These are phyloP conservation scores for Hanseniaspora mollemarum DNA, from an alignment of 805 yeast genomes.

Conservation along the genomic window DNA sequence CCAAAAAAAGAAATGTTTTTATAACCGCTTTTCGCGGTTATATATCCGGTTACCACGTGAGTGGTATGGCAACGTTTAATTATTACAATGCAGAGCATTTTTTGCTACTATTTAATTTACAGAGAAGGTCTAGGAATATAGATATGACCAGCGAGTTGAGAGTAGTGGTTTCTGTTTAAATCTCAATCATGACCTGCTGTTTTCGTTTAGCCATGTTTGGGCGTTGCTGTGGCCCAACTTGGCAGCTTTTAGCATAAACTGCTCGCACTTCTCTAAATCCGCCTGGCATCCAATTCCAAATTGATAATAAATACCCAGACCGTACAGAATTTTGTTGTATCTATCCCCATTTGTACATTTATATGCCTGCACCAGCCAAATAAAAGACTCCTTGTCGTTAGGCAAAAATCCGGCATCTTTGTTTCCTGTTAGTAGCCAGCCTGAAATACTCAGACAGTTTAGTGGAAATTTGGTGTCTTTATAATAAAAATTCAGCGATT, in stretches of 20 bases:
- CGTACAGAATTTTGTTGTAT: conserved; percentile 52
- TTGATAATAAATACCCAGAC: conserved; percentile 56
- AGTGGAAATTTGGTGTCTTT: conserved; percentile 30
- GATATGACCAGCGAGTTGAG: too few species aligned
- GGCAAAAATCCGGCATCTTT: conserved; percentile 39
- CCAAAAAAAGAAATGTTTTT: too few species aligned
- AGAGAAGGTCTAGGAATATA: too few species aligned
- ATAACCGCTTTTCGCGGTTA: background rate
- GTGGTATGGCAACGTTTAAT: too few species aligned
- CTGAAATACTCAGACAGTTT: conserved; percentile 61
- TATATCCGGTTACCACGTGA: background rate
- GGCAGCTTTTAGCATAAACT: conserved; percentile 50
- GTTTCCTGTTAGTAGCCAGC: conserved; percentile 64
- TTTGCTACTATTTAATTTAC: too few species aligned
- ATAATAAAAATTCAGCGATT: conserved; percentile 66
- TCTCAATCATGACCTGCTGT: conserved; percentile 3
- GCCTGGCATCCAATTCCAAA: conserved; percentile 48
- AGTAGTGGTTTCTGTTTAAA: too few species aligned
- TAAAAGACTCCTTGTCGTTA: conserved; percentile 53
- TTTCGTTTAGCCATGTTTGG: conserved; percentile 18
- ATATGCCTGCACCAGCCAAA: conserved; percentile 52
- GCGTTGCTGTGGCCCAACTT: conserved; percentile 53
- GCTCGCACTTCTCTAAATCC: conserved; percentile 35
- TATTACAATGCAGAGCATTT: too few species aligned
- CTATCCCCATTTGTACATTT: conserved; percentile 39